Base-by-base conservation (phyloP, 768 basidiomycete species). In the Russula emetica region DNA sequence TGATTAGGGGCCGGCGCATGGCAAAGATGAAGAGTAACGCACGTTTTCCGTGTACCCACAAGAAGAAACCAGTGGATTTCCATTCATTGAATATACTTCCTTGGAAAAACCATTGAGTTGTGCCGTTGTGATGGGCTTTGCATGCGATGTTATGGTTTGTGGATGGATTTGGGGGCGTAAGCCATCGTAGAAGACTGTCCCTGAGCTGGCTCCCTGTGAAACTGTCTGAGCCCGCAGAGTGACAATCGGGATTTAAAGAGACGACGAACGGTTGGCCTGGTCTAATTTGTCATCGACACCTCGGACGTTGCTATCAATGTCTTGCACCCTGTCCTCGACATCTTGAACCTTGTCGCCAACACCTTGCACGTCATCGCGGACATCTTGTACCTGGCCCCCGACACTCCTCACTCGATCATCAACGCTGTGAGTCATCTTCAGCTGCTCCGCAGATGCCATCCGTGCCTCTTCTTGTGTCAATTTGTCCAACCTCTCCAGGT, bases 141-240 rank as follows among this genome's bases (percentile, higher is more conserved):
- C 34, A n/a, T 1, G 36, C 24, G 9, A 18, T 38, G 36, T 59
- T 34, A 47, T 36, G 32, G 9, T 59, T 59, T 2, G 10, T 36
- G 20, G 36, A 49, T 10, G 58, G 58, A 40, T 59, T 36, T 50
- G 47, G 57, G 1, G 81, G 85, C 61, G 80, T 81, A 66, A 57
- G 56, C 58, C 58, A 59, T 59, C 24, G 34, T 28, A 26, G 47
- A 4, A 50, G 34, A 14, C 3, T 20, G 1, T 50, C 49, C 11
- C 58, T 34, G 6, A 50, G 49, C 0, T 50, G 47, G 36, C 28
- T 26, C 9, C 58, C 58, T 59, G 26, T 5, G 26, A 40, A 26
- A 26, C 22, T 14, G 26, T 13, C 3, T 32, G 18, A 22, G 32
- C 10, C 1, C 10, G 16, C 13, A 0, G 26, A 26, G n/a, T 36